phyloP scores from a whole-genome alignment of 495 filamentous ascomycete species.

The Sporormia fimetaria region DNA sequence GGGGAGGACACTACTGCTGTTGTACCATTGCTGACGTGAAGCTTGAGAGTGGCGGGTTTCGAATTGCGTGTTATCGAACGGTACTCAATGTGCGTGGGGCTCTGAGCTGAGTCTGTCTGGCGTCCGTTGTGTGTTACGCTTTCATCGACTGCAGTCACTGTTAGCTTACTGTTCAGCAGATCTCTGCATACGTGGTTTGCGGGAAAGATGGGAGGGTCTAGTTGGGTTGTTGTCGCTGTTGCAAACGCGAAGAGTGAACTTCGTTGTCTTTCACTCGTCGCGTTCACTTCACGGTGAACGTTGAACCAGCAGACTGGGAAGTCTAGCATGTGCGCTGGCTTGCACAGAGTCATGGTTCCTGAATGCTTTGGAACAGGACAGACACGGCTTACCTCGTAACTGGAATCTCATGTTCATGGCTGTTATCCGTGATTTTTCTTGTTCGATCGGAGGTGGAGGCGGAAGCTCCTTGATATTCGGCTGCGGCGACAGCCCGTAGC shows the following conservation, averaged over 20 bases:
- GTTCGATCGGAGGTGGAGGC: constrained; percentile 17
- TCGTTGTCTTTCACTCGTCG: too few species aligned
- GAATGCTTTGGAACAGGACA: not conserved
- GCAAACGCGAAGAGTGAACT: too few species aligned
- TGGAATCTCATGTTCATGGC: constrained; percentile 17
- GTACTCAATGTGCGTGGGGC: constrained; percentile 11
- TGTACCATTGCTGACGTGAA: constrained; percentile 23
- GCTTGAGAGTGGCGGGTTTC: constrained; percentile 22
- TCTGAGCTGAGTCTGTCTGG: constrained; percentile 6
- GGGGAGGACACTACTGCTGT: constrained; percentile 16
- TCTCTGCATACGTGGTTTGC: too few species aligned
- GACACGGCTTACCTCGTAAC: constrained; percentile 15
- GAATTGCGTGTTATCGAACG: constrained; percentile 16
- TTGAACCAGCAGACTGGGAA: not conserved
- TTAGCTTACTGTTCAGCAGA: too few species aligned
- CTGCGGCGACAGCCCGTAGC: constrained; percentile 10
- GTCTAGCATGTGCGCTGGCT: not conserved
- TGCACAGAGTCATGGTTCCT: not conserved
- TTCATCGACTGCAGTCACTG: too few species aligned
- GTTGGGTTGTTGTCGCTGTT: too few species aligned
- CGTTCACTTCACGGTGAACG: too few species aligned
- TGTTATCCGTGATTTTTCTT: not conserved
- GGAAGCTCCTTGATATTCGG: constrained; percentile 22
- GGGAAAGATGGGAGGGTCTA: too few species aligned
- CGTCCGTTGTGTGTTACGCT: too few species aligned